These are phyloP conservation scores for Mallotus repandus DNA, from an alignment of 441 rosid genomes.

Conservation along the genomic window DNA sequence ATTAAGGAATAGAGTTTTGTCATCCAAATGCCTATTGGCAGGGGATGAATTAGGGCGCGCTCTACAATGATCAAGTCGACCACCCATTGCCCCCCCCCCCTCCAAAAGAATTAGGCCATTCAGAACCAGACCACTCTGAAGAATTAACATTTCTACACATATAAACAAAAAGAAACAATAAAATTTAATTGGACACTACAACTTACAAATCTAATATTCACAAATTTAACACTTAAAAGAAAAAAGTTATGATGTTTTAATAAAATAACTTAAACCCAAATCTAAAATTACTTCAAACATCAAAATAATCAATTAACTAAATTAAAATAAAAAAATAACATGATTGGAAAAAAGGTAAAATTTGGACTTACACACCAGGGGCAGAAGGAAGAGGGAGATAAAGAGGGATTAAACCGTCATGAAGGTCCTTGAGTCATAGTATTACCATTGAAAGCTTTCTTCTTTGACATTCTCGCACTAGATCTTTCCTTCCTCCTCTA, in stretches of 20 bases:
- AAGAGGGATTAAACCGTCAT: conserved; percentile 82
- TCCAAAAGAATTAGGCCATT: conserved; percentile 50
- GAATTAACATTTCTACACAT: conserved; percentile 44
- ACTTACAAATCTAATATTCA: conserved; percentile 18
- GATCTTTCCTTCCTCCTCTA: not conserved
- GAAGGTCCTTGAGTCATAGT: conserved; percentile 93
- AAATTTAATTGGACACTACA: conserved; percentile 21
- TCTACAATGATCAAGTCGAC: conserved; percentile 56
- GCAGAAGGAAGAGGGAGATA: conserved; percentile 89
- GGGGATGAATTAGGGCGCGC: conserved; percentile 63
- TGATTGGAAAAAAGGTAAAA: not conserved
- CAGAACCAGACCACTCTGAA: conserved; percentile 57
- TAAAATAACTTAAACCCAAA: conserved; percentile 6
- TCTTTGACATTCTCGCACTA: conserved; percentile 61
- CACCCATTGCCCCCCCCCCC: conserved; percentile 63
- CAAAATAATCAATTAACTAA: not conserved
- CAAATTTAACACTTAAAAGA: not conserved
- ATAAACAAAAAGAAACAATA: not conserved
- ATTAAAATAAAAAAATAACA: not conserved
- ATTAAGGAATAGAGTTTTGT: conserved; percentile 64
- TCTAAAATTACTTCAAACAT: conserved; percentile 22
- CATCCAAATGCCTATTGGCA: conserved; percentile 62
- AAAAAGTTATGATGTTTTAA: not conserved
- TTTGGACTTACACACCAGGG: conserved; percentile 73
- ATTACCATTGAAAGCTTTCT: conserved; percentile 60